Evolutionary conservation across 108 stramenopile species (phyloP), one percentile per base, ranked within the genome.

Genomic region (Discostella stelligeroides): DNA sequence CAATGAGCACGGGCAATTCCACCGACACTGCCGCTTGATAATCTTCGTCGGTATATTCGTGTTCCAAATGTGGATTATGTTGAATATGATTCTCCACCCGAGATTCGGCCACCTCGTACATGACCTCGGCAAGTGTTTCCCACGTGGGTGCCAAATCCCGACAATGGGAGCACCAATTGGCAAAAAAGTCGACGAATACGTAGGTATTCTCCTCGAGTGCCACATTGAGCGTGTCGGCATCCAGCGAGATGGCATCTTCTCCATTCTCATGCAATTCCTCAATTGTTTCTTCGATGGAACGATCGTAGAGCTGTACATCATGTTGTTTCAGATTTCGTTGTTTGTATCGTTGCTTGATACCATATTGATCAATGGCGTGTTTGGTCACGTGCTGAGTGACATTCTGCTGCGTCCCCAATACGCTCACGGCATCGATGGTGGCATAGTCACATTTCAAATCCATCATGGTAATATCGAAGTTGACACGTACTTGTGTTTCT

Each of bases 401-500:
- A 81, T 98, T 97, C 71, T 97, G 92, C 84, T 97, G 90, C 8
- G 95, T 96, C 25, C 98, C 98, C 71, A 95, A 59, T 3, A 85
- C 82, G 25, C 84, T 85, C 0, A 92, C 88, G 17, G 87, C 88
- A 68, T 94, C 96, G 60, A 97, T 81, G 12, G 90, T 87, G 43
- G 91, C 90, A 66, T 72, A 97, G 0, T 97, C 96, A 57, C 96
- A 97, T 46, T 81, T 83, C 10, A 97, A 66, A 78, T 92, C 92
- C 83, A 93, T 82, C 92, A 93, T 90, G 63, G 96, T 95, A 13
- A 97, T 89, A 58, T 97, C 94, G 82, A 97, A 97, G 70, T 97
- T 97, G 49, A 97, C 77, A 5, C 92, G 82, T 41, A 96, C 53
- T 14, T 69, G 62, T 0, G 55, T 10, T 28, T 90, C 92, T 11